These are phyloP conservation scores for Oropetium thomaeum DNA, from an alignment of 176 grass and related monocot genomes.

Conservation along the genomic window DNA sequence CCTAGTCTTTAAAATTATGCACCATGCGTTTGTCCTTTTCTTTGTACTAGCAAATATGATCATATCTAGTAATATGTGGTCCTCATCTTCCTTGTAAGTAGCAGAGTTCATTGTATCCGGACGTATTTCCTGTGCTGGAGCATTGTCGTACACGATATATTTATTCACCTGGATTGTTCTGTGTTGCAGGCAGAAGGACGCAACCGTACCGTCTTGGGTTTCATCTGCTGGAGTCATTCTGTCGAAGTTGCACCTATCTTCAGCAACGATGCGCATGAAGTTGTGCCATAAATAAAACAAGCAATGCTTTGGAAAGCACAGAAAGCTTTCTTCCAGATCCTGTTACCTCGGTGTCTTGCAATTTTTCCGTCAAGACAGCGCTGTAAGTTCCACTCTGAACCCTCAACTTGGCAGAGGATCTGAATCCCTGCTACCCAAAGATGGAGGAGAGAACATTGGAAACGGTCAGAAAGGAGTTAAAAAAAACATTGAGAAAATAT, in stretches of 20 bases:
- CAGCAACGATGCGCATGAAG: not conserved
- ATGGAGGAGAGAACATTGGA: too few species aligned
- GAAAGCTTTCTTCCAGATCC: too few species aligned
- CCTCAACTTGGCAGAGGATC: too few species aligned
- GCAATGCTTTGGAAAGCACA: too few species aligned
- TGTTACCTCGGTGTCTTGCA: too few species aligned
- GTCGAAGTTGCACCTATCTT: not conserved
- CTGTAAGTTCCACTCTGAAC: too few species aligned
- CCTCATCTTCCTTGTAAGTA: constrained; percentile 5
- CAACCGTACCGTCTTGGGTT: not conserved
- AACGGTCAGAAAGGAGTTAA: too few species aligned
- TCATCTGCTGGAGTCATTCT: not conserved
- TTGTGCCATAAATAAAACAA: not conserved
- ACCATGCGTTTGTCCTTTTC: not conserved
- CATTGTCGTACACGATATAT: not conserved
- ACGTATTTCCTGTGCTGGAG: not conserved
- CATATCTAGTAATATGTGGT: not conserved
- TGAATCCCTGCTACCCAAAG: too few species aligned
- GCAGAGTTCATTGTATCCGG: constrained; percentile 18
- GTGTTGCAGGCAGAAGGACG: not conserved
- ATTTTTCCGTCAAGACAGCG: too few species aligned
- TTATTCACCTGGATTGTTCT: not conserved
- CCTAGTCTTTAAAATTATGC: not conserved
- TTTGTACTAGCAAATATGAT: not conserved
- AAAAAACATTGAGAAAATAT: too few species aligned